Evolutionary conservation across 73 alveolate species (phyloP), one percentile per base, ranked within the genome.

Genomic region (Uronychia setigera): DNA sequence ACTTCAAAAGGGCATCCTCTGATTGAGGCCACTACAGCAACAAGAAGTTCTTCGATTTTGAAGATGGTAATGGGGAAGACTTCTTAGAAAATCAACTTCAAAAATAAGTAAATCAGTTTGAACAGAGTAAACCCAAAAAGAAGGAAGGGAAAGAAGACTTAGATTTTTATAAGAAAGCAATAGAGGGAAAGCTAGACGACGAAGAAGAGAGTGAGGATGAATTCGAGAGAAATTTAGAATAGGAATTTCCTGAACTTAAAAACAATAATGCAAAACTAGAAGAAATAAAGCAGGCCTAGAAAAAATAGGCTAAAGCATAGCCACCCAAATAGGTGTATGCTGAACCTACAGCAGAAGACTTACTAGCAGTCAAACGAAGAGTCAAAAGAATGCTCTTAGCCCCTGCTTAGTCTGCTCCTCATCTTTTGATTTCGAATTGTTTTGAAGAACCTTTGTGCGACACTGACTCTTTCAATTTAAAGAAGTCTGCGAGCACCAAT

Each of bases 1-100:
- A 46, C 67, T 11, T 46, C 19, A 46, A 46, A 19, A 46, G 67
- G 67, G 67, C 67, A 11, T 46, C 67, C 5, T 46, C 67, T 19
- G 67, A 46, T 19, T 11, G 67, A 46, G 67, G 67, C 67, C 67
- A 46, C 67, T 46, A 46, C 67, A 46, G 67, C 67, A 46, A 46
- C 67, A 46, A 46, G 19, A 46, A 46, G 19, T 46, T 46, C 67
- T 46, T 46, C 19, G 67, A 46, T 46, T 46, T 46, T 46, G 67
- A 46, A 46, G 67, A 46, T 46, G 67, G 67, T 46, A 46, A 46
- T 46, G 67, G 19, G 5, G 67, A 19, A 46, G 67, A 46, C 67
- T 11, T 46, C 67, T 11, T 46, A 11, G 19, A 46, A 5, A 46
- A 46, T 46, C 67, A 46, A 46, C 67, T 46, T 19, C 5, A 46